phyloP scores from a whole-genome alignment of 139 green algal species.

The Tetradesmus obliquus region DNA sequence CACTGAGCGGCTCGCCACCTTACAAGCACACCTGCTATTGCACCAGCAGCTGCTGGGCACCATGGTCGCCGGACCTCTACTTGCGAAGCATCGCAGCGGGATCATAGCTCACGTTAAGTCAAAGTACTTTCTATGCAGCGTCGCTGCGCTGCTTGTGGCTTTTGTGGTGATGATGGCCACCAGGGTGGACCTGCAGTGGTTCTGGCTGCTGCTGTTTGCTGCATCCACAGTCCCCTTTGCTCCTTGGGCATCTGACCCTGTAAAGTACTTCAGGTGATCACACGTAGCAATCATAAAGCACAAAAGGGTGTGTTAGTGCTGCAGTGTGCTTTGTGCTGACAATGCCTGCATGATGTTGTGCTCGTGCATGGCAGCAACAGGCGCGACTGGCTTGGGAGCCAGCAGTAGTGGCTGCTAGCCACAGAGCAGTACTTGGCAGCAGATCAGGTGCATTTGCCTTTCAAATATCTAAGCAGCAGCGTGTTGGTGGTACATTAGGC shows the following conservation, averaged over 20 bases:
- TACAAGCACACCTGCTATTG: not conserved
- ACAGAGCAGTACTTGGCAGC: no score
- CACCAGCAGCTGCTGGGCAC: not conserved
- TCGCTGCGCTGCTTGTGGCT: conserved; percentile 13
- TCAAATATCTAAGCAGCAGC: not conserved
- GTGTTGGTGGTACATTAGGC: not conserved
- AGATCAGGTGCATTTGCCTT: not conserved
- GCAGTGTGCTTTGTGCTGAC: no score
- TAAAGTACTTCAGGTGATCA: conserved; percentile 19
- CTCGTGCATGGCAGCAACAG: not conserved
- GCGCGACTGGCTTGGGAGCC: no score
- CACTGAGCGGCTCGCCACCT: no score
- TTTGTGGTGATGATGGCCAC: conserved; percentile 37
- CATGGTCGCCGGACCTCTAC: not conserved
- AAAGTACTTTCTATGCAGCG: conserved; percentile 26
- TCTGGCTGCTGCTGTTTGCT: conserved; percentile 46
- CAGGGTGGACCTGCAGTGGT: conserved; percentile 29
- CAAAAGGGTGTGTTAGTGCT: no score
- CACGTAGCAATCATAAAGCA: no score
- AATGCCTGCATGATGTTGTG: not conserved
- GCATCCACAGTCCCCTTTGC: conserved; percentile 34
- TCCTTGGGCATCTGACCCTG: conserved; percentile 24
- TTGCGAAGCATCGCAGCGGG: not conserved
- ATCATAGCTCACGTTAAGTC: conserved; percentile 33
- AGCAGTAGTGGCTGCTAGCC: no score